phyloP scores from a whole-genome alignment of 495 filamentous ascomycete species.

The Parmelia sp. region DNA sequence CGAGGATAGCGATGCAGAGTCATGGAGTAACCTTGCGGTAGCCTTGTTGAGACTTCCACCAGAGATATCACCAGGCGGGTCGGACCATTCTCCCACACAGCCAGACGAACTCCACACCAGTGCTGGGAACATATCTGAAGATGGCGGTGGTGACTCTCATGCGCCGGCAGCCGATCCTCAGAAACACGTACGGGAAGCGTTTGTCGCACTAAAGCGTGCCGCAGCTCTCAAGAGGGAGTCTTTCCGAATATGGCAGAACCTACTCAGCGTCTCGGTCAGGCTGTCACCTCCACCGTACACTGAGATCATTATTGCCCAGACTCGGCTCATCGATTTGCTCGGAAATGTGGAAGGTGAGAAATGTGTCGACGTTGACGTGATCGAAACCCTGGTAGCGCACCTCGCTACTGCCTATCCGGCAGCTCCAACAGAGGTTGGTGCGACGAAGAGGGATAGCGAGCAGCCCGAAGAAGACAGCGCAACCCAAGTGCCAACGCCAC shows the following conservation, averaged over 20 bases:
- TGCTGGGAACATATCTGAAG: conserved; percentile 21
- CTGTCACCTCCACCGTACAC: conserved; percentile 66
- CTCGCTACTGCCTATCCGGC: conserved; percentile 43
- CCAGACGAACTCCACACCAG: conserved; percentile 2
- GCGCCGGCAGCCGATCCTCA: conserved; percentile 39
- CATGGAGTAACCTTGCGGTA: conserved; percentile 91
- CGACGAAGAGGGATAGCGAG: conserved; percentile 15
- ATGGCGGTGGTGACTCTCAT: conserved; percentile 29
- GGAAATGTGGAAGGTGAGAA: conserved; percentile 61
- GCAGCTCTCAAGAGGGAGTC: conserved; percentile 73
- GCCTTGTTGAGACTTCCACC: conserved; percentile 53
- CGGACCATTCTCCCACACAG: conserved; percentile 25
- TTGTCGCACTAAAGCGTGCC: conserved; percentile 77
- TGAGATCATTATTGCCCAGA: conserved; percentile 67
- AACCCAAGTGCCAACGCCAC: conserved; percentile 25
- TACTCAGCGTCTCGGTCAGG: conserved; percentile 75
- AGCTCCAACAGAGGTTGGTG: conserved; percentile 20
- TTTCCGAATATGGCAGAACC: conserved; percentile 92
- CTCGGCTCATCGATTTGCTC: conserved; percentile 69
- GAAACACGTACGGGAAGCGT: conserved; percentile 62
- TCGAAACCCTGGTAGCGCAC: conserved; percentile 66
- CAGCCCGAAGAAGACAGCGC: conserved; percentile 18
- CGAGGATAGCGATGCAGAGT: conserved; percentile 83
- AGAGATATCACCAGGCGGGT: conserved; percentile 25
- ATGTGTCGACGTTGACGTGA: conserved; percentile 66